These are phyloP conservation scores for Naegleria lovaniensis DNA, from an alignment of 208 protist species.

Conservation along the genomic window DNA sequence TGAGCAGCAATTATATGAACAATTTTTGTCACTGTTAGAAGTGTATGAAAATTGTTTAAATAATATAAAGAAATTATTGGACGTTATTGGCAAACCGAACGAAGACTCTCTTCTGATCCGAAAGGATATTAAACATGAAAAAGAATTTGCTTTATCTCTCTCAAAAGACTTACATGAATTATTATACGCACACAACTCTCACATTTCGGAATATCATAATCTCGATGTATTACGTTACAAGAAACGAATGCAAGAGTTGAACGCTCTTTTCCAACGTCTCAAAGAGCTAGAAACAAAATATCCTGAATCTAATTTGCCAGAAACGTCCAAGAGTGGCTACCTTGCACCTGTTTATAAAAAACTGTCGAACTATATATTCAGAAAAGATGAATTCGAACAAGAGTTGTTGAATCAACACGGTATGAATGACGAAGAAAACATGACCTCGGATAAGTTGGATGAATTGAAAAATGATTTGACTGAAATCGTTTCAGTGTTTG, in stretches of 20 bases:
- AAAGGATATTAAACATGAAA: neutral
- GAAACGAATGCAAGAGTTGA: neutral
- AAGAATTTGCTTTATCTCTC: neutral
- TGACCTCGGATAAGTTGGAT: neutral
- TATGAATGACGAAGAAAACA: neutral
- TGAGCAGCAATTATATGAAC: neutral
- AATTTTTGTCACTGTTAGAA: neutral
- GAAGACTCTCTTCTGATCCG: neutral
- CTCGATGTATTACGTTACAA: neutral
- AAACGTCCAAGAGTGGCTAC: neutral
- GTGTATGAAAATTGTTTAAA: neutral
- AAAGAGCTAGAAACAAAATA: neutral
- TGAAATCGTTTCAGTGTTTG: neutral
- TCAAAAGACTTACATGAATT: constrained; percentile 3
- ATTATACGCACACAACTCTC: neutral
- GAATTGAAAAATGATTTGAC: neutral
- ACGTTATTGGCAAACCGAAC: neutral
- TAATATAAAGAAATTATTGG: neutral
- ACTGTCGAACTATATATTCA: neutral
- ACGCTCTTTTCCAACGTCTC: neutral
- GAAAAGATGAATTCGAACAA: neutral
- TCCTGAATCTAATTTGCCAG: neutral
- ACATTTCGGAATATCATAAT: neutral
- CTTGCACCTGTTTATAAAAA: neutral
- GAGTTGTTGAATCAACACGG: neutral